phyloP scores from a whole-genome alignment of 768 basidiomycete genomes.

The Paxillus involutus region DNA sequence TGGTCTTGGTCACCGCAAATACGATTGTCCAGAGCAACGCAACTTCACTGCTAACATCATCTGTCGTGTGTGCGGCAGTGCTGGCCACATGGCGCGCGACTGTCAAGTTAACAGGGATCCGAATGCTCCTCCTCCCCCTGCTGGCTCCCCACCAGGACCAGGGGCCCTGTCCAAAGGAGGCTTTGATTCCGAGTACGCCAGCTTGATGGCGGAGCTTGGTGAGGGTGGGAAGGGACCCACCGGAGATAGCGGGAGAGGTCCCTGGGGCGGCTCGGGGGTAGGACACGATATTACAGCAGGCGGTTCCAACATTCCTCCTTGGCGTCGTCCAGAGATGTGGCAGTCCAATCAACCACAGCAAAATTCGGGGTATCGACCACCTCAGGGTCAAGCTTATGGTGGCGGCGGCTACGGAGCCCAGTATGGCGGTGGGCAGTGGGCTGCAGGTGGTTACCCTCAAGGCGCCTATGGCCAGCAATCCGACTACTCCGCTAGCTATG shows the following conservation, averaged over 20 bases:
- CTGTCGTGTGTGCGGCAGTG: slow-evolving; percentile 97
- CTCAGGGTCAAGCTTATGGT: slow-evolving; percentile 51
- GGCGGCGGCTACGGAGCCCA: slow-evolving; percentile 44
- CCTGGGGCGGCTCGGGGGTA: slow-evolving; percentile 69
- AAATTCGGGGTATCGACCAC: slow-evolving; percentile 65
- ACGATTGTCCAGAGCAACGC: slow-evolving; percentile 97
- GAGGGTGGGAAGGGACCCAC: slow-evolving; percentile 65
- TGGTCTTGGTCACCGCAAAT: slow-evolving; percentile 94
- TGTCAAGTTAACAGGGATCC: slow-evolving; percentile 93
- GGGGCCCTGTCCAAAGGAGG: slow-evolving; percentile 58
- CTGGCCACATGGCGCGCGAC: slow-evolving; percentile 98
- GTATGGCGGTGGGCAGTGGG: slow-evolving; percentile 43
- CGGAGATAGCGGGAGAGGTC: slow-evolving; percentile 52
- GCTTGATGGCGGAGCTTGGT: slow-evolving; percentile 96
- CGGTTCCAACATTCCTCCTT: slow-evolving; percentile 83
- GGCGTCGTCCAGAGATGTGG: slow-evolving; percentile 91
- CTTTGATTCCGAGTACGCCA: slow-evolving; percentile 98
- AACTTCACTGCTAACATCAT: slow-evolving; percentile 99
- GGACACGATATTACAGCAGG: slow-evolving; percentile 53
- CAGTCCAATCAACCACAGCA: slow-evolving; percentile 57
- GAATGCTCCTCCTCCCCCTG: slow-evolving; percentile 60
- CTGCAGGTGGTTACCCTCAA: slow-evolving; percentile 32
- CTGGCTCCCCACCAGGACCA: slow-evolving; percentile 28
- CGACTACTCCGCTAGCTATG: slow-evolving; percentile 78
- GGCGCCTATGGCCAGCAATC: slow-evolving; percentile 42